Conservation (phyloP, 78 protist genomes). For the Dictyostelium intermedium region DNA sequence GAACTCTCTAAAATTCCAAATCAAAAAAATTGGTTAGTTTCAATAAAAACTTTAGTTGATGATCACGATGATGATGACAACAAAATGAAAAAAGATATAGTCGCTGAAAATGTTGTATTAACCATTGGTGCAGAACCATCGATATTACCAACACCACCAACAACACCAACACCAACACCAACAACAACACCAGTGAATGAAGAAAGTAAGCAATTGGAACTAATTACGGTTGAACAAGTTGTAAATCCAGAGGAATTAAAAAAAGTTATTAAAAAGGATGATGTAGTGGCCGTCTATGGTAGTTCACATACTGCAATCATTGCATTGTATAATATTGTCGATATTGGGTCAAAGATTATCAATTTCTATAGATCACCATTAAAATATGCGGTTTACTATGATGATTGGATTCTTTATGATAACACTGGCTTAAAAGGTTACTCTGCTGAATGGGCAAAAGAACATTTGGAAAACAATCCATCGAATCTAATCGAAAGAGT, state of each 20-base stretch:
- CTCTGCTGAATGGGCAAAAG: not conserved
- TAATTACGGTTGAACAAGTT: not conserved
- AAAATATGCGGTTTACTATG: not conserved
- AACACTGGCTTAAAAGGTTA: slow-evolving; percentile 4
- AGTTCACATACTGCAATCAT: not conserved
- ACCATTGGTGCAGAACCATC: not conserved
- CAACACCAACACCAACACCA: not conserved
- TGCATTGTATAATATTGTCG: not conserved
- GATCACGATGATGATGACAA: not conserved
- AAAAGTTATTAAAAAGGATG: not conserved
- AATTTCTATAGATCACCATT: slow-evolving; percentile 4
- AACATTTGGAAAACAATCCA: not conserved
- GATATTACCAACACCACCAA: not conserved
- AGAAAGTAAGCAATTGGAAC: no score
- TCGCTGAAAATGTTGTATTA: not conserved
- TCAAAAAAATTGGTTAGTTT: not conserved
- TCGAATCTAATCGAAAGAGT: not conserved
- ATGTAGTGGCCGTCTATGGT: not conserved
- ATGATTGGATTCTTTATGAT: slow-evolving; percentile 3
- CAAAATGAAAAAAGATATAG: not conserved
- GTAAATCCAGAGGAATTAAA: not conserved
- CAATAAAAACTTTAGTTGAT: not conserved
- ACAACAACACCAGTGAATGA: no score
- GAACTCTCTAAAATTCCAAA: not conserved
- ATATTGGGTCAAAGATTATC: not conserved